Evolutionary conservation across 345 rosid species (phyloP), one percentile per base, ranked within the genome.

Genomic region (Arabis alpina): DNA sequence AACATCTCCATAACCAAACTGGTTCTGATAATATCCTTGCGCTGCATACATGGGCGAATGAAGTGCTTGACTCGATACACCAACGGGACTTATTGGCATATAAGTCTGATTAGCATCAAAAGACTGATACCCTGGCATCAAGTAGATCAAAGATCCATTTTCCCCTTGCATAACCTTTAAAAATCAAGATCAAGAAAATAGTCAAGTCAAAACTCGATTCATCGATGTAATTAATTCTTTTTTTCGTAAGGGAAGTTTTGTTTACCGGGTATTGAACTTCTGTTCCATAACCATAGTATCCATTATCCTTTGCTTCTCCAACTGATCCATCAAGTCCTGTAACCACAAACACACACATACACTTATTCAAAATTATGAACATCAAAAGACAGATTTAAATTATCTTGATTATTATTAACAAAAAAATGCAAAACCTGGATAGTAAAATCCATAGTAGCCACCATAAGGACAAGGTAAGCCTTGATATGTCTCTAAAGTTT

Each of bases 251-350:
- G 6, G 32, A 44, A 41, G 7, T 41, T 59, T 19, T 24, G 34
- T 11, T 77, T 80, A 85, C 89, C 47, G 87, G 86, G 25, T 82
- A 85, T 10, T 66, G 86, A 77, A 55, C 61, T 15, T 79, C 85
- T 28, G 76, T 57, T 34, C 79, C 83, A 77, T 85, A 81, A 32
- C 76, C 66, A 32, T 79, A 82, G 75, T 79, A 81, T 56, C 77
- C 76, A 39, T 74, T 72, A 59, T 76, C 79, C 15, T 79, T 62
- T 8, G 56, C 50, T 59, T 80, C 77, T 62, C 75, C 76, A 57
- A 48, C 53, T 16, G 81, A 60, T 68, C 66, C 82, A 64, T 80
- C 80, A 80, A 53, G 75, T 59, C 84, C 83, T 84, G 70, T 14
- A 12, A 66, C 23, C 2, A 51, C 10, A 68, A n/a, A 36, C 25